Conservation (phyloP, 1,139 yeast genomes). For the Martiniozyma asiatica region DNA sequence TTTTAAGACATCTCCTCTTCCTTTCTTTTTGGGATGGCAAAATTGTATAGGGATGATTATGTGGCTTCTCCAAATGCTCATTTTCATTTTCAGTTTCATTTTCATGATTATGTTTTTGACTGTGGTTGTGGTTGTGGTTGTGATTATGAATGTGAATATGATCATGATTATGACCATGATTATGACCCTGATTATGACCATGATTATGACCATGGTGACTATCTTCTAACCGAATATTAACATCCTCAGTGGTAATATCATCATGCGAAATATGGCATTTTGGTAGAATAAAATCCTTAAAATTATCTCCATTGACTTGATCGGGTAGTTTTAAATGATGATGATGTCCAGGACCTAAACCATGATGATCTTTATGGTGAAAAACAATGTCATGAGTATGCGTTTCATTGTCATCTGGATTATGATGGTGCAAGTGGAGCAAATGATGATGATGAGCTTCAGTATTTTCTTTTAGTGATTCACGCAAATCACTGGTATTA, state of each 20-base stretch:
- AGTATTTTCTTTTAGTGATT: constrained; percentile 3
- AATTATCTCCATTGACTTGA: constrained; percentile 14
- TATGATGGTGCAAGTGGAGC: constrained; percentile 10
- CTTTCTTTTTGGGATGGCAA: no score
- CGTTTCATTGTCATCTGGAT: constrained; percentile 5
- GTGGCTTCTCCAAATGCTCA: no score
- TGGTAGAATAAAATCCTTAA: constrained; percentile 19
- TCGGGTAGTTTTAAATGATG: constrained; percentile 20
- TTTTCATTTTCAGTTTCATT: background rate
- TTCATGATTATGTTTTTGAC: no score
- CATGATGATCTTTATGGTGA: constrained; percentile 11
- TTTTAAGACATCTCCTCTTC: background rate
- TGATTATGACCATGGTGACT: constrained; percentile 6
- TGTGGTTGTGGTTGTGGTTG: no score
- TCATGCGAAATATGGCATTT: constrained; percentile 6
- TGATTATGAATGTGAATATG: no score
- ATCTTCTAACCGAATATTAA: background rate
- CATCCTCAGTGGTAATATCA: no score
- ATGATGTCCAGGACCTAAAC: constrained; percentile 12
- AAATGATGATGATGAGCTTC: constrained; percentile 11
- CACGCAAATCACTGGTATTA: constrained; percentile 6
- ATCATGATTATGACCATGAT: background rate
- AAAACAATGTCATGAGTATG: constrained; percentile 12
- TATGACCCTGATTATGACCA: background rate
- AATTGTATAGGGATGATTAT: no score